phyloP scores from a whole-genome alignment of 139 green algal species.

The Mychonastes homosphaera region DNA sequence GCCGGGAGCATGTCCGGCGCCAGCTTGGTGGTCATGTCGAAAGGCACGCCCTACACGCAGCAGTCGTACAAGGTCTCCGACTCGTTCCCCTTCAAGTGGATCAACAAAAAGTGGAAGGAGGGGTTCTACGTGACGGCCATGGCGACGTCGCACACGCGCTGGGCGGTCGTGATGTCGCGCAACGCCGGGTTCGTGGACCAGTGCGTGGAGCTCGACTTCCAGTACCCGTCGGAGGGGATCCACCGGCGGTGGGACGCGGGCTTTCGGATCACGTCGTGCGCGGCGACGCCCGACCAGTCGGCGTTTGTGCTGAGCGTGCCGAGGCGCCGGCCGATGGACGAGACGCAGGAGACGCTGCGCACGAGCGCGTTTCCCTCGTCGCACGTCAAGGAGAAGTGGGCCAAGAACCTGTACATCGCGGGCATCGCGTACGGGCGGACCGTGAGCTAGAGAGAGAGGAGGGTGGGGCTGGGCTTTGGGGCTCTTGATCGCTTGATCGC shows the following conservation, averaged over 20 bases:
- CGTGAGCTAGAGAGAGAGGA: too few species aligned
- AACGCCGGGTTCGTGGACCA: conserved; percentile 96
- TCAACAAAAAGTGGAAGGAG: conserved; percentile 99
- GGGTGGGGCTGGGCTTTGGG: too few species aligned
- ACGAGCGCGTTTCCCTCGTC: conserved; percentile 87
- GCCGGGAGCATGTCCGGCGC: conserved; percentile 67
- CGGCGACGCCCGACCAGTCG: conserved; percentile 86
- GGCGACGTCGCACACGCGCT: conserved; percentile 83
- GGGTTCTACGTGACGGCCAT: conserved; percentile 99
- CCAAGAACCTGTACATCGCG: conserved; percentile 97
- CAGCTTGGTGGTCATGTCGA: conserved; percentile 86
- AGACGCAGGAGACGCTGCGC: conserved; percentile 96
- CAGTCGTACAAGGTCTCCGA: conserved; percentile 98
- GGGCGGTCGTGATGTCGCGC: conserved; percentile 98
- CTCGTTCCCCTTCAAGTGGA: conserved; percentile 99
- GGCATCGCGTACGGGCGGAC: conserved; percentile 91
- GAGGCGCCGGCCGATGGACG: conserved; percentile 73
- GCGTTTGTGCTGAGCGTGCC: conserved; percentile 78
- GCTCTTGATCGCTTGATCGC: too few species aligned
- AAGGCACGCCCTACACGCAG: conserved; percentile 96
- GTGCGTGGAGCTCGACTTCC: conserved; percentile 99
- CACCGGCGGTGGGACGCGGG: conserved; percentile 74
- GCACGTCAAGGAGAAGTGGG: conserved; percentile 99
- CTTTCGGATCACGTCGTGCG: conserved; percentile 93
- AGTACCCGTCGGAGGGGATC: conserved; percentile 89